Conservation (phyloP, 2,329 filamentous ascomycete genomes). For the Pseudohalonectria lignicola region DNA sequence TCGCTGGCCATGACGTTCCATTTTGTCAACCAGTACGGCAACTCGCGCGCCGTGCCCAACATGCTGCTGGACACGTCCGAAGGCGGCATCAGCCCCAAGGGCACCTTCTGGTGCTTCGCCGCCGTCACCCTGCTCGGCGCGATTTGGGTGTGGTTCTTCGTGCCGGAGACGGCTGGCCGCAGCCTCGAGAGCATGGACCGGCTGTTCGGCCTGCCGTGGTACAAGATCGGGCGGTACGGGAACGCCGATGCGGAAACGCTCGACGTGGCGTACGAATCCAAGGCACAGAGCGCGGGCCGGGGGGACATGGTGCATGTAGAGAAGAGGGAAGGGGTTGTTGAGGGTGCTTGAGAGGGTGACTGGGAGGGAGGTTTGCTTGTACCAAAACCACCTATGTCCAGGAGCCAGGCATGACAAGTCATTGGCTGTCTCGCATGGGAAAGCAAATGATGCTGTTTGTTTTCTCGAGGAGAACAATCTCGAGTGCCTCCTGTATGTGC, state of each 20-base stretch:
- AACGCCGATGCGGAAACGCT: constrained; percentile 37
- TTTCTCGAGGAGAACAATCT: too few species aligned
- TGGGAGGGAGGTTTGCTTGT: too few species aligned
- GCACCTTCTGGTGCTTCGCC: constrained; percentile 68
- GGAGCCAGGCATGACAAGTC: too few species aligned
- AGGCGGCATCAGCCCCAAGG: constrained; percentile 42
- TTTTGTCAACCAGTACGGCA: constrained; percentile 69
- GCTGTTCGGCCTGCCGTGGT: constrained; percentile 52
- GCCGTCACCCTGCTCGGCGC: constrained; percentile 56
- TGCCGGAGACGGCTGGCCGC: constrained; percentile 41
- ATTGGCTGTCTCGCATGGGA: too few species aligned
- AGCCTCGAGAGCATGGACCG: constrained; percentile 6
- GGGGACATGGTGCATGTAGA: not conserved
- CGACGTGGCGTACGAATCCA: constrained; percentile 25
- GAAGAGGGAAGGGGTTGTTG: not conserved
- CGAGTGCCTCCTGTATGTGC: too few species aligned
- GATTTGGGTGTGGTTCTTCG: constrained; percentile 54
- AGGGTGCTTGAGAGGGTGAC: too few species aligned
- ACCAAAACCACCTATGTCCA: too few species aligned
- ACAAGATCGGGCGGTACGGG: constrained; percentile 51
- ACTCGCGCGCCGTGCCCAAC: constrained; percentile 59
- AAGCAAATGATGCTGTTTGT: too few species aligned
- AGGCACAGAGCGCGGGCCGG: not conserved
- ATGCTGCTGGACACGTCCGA: constrained; percentile 46
- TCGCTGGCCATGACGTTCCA: constrained; percentile 66